Evolutionary conservation across 164 flowering plant genomes (phyloP).

Genomic region (Kalanchoe fedtschenkoi): DNA sequence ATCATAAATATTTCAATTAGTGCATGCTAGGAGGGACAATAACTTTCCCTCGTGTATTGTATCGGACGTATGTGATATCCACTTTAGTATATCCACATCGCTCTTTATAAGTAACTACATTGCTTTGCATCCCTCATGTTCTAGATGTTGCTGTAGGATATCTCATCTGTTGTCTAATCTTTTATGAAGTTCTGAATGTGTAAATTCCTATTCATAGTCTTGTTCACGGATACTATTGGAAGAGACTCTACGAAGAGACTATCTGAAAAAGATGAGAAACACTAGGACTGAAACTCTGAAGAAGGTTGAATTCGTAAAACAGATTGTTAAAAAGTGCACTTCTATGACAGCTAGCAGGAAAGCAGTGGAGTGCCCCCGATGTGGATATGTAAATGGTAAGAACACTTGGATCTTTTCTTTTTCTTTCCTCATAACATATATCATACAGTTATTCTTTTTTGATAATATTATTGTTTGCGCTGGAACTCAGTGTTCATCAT

Average conservation of each 20-base stretch:
- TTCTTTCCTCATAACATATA: neutral
- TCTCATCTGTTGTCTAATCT: neutral
- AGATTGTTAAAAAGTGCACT: constrained; percentile 40
- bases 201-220: constrained; percentile 26
- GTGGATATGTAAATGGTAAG: constrained; percentile 77
- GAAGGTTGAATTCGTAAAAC: constrained; percentile 47
- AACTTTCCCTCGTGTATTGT: neutral
- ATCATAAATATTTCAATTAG: neutral
- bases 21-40: neutral
- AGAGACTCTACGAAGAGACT: constrained; percentile 37
- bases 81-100: neutral
- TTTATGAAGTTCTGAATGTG: constrained; percentile 6
- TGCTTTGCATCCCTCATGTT: neutral
- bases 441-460: neutral
- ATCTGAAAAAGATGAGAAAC: constrained; percentile 63
- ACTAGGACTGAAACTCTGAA: constrained; percentile 43
- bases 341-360: constrained; percentile 27
- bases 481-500: neutral
- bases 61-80: neutral
- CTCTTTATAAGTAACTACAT: neutral
- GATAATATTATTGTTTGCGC: neutral
- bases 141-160: neutral
- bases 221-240: constrained; percentile 70
- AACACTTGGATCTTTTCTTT: constrained; percentile 5
- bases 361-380: constrained; percentile 38